These are phyloP conservation scores for Ascochyta viciae-villosae DNA, from an alignment of 2,329 filamentous ascomycete species.

Conservation along the genomic window DNA sequence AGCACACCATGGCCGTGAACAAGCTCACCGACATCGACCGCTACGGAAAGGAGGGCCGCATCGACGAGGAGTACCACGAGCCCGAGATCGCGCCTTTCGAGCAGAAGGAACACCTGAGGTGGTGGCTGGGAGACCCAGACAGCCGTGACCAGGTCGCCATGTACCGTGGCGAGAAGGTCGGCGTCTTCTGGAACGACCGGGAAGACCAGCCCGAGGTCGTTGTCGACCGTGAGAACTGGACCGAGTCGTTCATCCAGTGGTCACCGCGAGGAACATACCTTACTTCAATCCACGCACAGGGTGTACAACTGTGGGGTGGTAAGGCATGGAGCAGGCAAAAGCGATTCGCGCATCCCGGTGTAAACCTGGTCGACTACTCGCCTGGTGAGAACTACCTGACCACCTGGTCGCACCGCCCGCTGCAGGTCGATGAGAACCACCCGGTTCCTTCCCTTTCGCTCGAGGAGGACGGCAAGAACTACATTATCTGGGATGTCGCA, in stretches of 20 bases:
- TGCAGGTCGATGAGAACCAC: constrained; percentile 89
- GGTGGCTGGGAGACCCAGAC: constrained; percentile 87
- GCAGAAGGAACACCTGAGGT: constrained; percentile 93
- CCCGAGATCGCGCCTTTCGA: constrained; percentile 84
- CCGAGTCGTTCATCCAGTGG: constrained; percentile 97
- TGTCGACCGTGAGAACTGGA: constrained; percentile 95
- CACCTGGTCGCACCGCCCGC: constrained; percentile 95
- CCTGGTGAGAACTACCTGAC: constrained; percentile 91
- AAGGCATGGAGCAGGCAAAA: constrained; percentile 87
- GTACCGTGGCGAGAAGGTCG: constrained; percentile 89
- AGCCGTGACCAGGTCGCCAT: constrained; percentile 95
- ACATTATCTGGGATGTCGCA: constrained; percentile 96
- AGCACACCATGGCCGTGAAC: constrained; percentile 93
- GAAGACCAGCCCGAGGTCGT: constrained; percentile 86
- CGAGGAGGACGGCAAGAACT: constrained; percentile 99
- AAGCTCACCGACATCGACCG: constrained; percentile 98
- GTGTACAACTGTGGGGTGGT: constrained; percentile 97
- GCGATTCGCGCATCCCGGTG: constrained; percentile 92
- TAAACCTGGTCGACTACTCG: constrained; percentile 96
- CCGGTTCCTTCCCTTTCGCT: constrained; percentile 73
- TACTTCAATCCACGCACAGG: constrained; percentile 92
- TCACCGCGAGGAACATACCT: constrained; percentile 93
- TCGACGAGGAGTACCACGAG: constrained; percentile 87
- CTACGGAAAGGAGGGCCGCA: constrained; percentile 89
- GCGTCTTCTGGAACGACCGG: constrained; percentile 98